A percentile compares a stretch with the other conserved stretches of the same genome.
phyloP scores from a whole-genome alignment of 768 basidiomycete genomes.

The Mycena crocata region DNA sequence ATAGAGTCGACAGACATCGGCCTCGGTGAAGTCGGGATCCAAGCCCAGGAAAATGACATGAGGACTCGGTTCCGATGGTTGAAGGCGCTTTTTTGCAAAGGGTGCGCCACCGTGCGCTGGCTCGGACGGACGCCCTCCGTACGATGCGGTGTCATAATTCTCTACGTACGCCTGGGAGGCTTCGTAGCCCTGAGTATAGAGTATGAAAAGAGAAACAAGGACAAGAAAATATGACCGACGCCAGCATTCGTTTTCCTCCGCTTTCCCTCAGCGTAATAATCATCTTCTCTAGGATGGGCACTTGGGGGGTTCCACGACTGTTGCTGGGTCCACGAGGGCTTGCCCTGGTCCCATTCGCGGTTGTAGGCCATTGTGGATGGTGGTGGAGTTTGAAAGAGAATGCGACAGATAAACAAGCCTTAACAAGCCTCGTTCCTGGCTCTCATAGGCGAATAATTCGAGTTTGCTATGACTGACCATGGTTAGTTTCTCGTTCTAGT shows the following conservation, averaged over 20 bases:
- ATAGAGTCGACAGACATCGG: constrained; percentile 78
- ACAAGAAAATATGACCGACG: constrained; percentile 56
- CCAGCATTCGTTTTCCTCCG: constrained; percentile 84
- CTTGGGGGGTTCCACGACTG: constrained; percentile 55
- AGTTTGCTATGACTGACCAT: constrained; percentile 31
- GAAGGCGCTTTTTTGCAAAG: constrained; percentile 79
- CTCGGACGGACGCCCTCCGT: constrained; percentile 40
- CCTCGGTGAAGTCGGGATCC: constrained; percentile 92
- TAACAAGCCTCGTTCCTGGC: constrained; percentile 43
- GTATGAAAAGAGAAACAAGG: constrained; percentile 1
- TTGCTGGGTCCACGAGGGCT: constrained; percentile 67
- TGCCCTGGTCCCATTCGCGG: constrained; percentile 90
- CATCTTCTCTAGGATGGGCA: constrained; percentile 73
- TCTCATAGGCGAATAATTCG: no score
- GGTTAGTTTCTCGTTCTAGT: constrained; percentile 3
- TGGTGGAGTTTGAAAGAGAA: constrained; percentile 39
- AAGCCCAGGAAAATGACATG: constrained; percentile 97
- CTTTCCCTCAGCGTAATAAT: constrained; percentile 76
- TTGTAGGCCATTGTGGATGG: constrained; percentile 71
- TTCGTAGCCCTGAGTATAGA: constrained; percentile 61
- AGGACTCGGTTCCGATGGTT: constrained; percentile 87
- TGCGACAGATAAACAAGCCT: constrained; percentile 47
- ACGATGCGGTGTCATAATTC: constrained; percentile 42
- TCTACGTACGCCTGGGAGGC: constrained; percentile 62
- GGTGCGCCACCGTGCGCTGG: constrained; percentile 50